Evolutionary conservation across 2,329 filamentous ascomycete species (phyloP).

Genomic region (Fusarium scirpi): DNA sequence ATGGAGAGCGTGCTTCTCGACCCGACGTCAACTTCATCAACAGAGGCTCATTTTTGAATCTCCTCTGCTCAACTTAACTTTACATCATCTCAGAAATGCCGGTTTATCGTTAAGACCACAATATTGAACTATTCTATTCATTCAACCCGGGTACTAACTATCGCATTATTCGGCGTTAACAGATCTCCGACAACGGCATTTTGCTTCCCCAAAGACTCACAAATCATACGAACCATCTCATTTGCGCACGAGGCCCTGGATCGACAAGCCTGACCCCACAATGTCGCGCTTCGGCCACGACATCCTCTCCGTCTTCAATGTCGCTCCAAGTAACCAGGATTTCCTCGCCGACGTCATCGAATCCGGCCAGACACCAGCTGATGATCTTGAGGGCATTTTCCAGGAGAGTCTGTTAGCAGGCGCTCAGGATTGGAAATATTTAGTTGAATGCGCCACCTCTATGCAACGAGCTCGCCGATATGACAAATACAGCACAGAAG

Average conservation of each 20-base stretch:
- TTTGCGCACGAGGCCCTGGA: constrained; percentile 11
- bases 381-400: constrained; percentile 50
- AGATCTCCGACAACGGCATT: background rate
- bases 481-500: constrained; percentile 45
- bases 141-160: background rate
- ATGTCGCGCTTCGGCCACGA: constrained; percentile 43
- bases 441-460: constrained; percentile 52
- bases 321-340: constrained; percentile 47
- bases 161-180: background rate
- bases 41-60: background rate
- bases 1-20: background rate
- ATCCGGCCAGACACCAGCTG: constrained; percentile 43
- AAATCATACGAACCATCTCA: background rate
- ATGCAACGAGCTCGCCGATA: constrained; percentile 36
- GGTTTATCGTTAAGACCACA: background rate
- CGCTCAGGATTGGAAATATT: constrained; percentile 51
- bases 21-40: background rate
- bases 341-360: constrained; percentile 51
- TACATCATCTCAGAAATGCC: background rate
- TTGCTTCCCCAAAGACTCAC: constrained; percentile 1
- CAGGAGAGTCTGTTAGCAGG: constrained; percentile 50
- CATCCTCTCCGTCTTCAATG: constrained; percentile 51
- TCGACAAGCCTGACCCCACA: constrained; percentile 30
- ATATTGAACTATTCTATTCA: background rate
- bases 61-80: background rate